Evolutionary conservation across 1,284 basidiomycete species (phyloP), one percentile per base, ranked within the genome.

Genomic region (Naganishia sp.): DNA sequence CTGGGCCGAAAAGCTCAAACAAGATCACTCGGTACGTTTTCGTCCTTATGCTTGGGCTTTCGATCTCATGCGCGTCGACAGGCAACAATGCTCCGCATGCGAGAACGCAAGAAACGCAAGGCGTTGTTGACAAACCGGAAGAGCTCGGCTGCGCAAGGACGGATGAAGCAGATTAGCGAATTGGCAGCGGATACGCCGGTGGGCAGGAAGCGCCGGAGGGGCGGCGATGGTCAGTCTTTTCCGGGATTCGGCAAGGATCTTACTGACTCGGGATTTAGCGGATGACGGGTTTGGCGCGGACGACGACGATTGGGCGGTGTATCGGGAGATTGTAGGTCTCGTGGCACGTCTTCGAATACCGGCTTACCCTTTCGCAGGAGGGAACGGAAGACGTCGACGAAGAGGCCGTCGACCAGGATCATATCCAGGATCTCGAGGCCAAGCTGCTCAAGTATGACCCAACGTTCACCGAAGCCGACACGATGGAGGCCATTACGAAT

Each of bases 251-350:
- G 36, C 52, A 21, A 55, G 69, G 61, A 57, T 65, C 23, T 21
- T 55, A 9, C 31, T 48, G 59, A 23, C 44, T 15, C 6, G 49
- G 46, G 25, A 11, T 49, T 54, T 67, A 89, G 94, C 74, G 60
- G 79, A 98, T 81, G 96, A 99, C 73, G 90, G 85, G 76, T 99
- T 99, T 74, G 94, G 96, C 1, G 89, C 88, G 36, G 90, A 98
- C 72, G 95, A 99, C 75, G 92, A 89, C 18, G 95, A 99, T 77
- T 99, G 96, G 95, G 89, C 89, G 0, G 94, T 99, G 60, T 99
- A 99, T 77, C 90, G 95, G 66, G 94, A 97, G 80, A 95, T 99
- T 67, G 92, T 93, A 73, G 83, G 55, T 25, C 36, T 10, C 36
- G 36, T 39, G 31, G 15, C 31, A 7, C 21, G 39, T 52, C 46